phyloP scores from a whole-genome alignment of 1,284 basidiomycete genomes.

The Puccinia novopanici region DNA sequence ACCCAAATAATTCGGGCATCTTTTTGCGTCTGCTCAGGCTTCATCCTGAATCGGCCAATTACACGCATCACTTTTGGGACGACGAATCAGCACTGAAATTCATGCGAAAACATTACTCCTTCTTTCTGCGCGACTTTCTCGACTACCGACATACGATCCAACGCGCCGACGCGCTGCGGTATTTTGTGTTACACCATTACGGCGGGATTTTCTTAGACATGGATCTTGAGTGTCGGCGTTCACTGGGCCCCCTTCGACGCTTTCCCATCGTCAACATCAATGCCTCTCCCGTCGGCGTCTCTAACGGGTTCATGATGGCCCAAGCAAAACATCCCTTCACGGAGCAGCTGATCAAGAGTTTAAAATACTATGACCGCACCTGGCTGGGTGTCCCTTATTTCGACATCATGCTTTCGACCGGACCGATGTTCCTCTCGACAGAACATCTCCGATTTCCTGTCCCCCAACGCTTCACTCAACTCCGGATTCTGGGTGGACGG shows the following conservation, averaged over 20 bases:
- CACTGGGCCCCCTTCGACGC: constrained; percentile 47
- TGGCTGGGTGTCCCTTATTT: constrained; percentile 50
- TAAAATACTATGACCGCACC: constrained; percentile 40
- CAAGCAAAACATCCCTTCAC: constrained; percentile 51
- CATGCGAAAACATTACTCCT: constrained; percentile 45
- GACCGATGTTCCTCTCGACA: constrained; percentile 52
- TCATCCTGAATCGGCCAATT: constrained; percentile 48
- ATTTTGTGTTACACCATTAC: constrained; percentile 51
- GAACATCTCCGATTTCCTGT: constrained; percentile 44
- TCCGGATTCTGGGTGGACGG: constrained; percentile 38
- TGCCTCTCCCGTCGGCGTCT: constrained; percentile 52
- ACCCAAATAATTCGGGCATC: neutral
- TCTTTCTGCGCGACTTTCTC: constrained; percentile 46
- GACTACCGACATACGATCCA: constrained; percentile 51
- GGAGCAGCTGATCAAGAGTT: constrained; percentile 28
- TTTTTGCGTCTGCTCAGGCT: constrained; percentile 7
- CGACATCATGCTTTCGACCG: constrained; percentile 51
- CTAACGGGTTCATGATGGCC: constrained; percentile 52
- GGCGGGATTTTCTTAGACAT: constrained; percentile 52
- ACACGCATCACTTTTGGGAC: constrained; percentile 50
- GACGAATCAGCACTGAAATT: constrained; percentile 46
- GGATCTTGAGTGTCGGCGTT: constrained; percentile 49
- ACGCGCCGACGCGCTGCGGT: constrained; percentile 50
- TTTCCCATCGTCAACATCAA: constrained; percentile 51
- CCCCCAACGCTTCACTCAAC: constrained; percentile 14